Percentiles rank a stretch among this genome's conserved stretches.
phyloP scores from a whole-genome alignment of 2,329 filamentous ascomycete species.

The Venturiaceae sp. region DNA sequence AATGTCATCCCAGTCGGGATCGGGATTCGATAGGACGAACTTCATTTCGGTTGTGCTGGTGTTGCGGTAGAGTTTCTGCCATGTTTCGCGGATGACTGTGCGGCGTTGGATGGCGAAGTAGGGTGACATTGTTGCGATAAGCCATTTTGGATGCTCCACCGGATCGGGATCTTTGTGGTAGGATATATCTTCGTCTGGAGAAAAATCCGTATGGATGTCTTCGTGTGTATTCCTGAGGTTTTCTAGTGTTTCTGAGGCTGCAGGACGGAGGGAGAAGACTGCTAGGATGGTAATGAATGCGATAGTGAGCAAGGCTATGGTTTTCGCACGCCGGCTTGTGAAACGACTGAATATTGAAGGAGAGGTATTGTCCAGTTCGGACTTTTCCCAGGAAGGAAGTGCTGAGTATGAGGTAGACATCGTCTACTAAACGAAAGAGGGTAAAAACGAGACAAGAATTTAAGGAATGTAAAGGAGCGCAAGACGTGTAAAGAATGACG shows the following conservation, averaged over 20 bases:
- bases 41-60: constrained; percentile 17
- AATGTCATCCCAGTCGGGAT: constrained; percentile 16
- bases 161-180: background rate
- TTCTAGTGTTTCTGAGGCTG: background rate
- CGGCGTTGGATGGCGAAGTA: background rate
- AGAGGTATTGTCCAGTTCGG: background rate
- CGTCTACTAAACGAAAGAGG: background rate
- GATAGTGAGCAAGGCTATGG: background rate
- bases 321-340: background rate
- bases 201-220: background rate
- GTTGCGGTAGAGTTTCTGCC: constrained; percentile 22
- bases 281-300: background rate
- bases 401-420: background rate
- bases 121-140: background rate
- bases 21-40: constrained; percentile 24
- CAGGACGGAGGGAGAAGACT: background rate
- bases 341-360: background rate
- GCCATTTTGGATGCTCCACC: background rate
- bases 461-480: background rate
- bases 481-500: background rate
- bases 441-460: background rate
- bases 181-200: background rate
- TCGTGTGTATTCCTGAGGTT: background rate
- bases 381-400: background rate
- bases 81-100: constrained; percentile 20